Evolutionary conservation across 371 early-diverging fungal species (phyloP).

Genomic region (Mucor velutinosus): DNA sequence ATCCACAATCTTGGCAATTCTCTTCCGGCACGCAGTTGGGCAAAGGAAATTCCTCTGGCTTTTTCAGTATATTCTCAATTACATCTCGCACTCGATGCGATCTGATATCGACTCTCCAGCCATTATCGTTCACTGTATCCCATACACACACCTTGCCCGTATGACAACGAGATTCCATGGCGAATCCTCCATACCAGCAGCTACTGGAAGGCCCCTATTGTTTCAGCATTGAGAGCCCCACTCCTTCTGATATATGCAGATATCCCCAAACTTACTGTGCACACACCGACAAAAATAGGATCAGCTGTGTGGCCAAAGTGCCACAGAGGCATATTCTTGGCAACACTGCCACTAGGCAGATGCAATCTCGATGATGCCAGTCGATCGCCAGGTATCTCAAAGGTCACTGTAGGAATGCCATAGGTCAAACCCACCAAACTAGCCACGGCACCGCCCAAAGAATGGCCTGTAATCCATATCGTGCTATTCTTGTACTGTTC

Average conservation of each 20-base stretch:
- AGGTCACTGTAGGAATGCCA: constrained; percentile 85
- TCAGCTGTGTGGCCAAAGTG: constrained; percentile 94
- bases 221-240: not conserved
- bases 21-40: constrained; percentile 57
- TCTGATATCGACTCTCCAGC: constrained; percentile 76
- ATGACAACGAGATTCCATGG: constrained; percentile 77
- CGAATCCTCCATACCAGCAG: constrained; percentile 91
- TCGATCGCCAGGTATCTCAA: constrained; percentile 88
- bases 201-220: constrained; percentile 62
- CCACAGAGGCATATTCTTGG: constrained; percentile 73
- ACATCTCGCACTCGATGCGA: constrained; percentile 79
- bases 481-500: constrained; percentile 70
- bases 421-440: constrained; percentile 82
- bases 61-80: constrained; percentile 76
- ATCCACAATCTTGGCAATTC: constrained; percentile 76
- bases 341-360: constrained; percentile 59
- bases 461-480: constrained; percentile 93
- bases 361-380: constrained; percentile 82
- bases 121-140: constrained; percentile 69
- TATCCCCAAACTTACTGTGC: constrained; percentile 53
- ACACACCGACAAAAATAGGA: constrained; percentile 91
- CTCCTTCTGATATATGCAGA: not conserved
- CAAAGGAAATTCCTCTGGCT: constrained; percentile 47
- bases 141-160: constrained; percentile 64
- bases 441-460: constrained; percentile 89